Percentiles rank a stretch among this genome's conserved stretches.
Conservation (phyloP, 2,329 filamentous ascomycete genomes). For the Dothistroma septosporum region DNA sequence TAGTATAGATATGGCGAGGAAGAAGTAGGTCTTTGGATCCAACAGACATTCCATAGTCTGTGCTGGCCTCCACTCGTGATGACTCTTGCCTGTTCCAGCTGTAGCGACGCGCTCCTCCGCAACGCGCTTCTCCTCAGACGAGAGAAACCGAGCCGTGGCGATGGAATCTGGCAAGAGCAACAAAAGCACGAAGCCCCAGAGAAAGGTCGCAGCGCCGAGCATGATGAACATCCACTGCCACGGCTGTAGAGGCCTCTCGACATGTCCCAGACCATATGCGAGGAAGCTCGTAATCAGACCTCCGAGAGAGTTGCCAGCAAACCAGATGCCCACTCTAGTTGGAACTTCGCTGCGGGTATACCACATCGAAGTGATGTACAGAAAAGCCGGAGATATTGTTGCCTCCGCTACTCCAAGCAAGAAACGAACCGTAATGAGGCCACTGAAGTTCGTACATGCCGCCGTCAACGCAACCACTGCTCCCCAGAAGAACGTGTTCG, state of each 20-base stretch:
- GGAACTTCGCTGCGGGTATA: constrained; percentile 35
- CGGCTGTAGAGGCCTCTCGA: constrained; percentile 22
- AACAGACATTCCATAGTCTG: constrained; percentile 17
- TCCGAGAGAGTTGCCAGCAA: constrained; percentile 19
- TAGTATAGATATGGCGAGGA: constrained; percentile 19
- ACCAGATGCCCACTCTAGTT: constrained; percentile 21
- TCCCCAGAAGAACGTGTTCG: constrained; percentile 33
- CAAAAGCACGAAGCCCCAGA: constrained; percentile 17
- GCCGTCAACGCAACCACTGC: constrained; percentile 33
- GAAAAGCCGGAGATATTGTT: constrained; percentile 37
- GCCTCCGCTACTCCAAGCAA: constrained; percentile 37
- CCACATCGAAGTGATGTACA: constrained; percentile 39
- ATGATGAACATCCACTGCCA: constrained; percentile 35
- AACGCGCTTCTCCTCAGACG: constrained; percentile 12
- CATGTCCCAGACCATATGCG: constrained; percentile 27
- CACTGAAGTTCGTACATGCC: constrained; percentile 33
- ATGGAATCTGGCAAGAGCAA: constrained; percentile 19
- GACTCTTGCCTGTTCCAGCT: constrained; percentile 14
- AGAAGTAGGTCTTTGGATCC: constrained; percentile 20
- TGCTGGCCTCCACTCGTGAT: constrained; percentile 12
- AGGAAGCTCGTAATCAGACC: constrained; percentile 25
- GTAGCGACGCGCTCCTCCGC: constrained; percentile 14
- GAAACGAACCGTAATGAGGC: constrained; percentile 37
- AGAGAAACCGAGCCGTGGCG: constrained; percentile 13
- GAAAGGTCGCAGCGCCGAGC: constrained; percentile 19